phyloP scores from a whole-genome alignment of 495 filamentous ascomycete species.

The Aspergillus saccharolyticus region DNA sequence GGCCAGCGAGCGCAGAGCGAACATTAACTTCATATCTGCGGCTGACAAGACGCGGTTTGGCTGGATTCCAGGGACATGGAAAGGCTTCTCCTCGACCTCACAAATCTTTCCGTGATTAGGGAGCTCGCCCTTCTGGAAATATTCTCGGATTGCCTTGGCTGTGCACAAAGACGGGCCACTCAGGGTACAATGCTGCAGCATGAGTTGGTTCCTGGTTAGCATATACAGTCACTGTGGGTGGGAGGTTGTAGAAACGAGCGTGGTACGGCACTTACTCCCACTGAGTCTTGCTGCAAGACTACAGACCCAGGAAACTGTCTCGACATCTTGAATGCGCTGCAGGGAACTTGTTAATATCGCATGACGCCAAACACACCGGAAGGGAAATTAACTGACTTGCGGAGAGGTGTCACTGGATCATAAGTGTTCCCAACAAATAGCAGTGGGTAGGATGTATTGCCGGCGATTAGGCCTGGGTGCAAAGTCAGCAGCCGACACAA shows the following conservation, averaged over 20 bases:
- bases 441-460: not conserved
- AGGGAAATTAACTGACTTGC: not conserved
- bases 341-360: not conserved
- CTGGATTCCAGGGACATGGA: conserved; percentile 3
- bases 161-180: conserved; percentile 46
- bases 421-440: not conserved
- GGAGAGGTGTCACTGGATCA: not conserved
- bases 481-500: not conserved
- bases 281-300: not conserved
- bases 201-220: not conserved
- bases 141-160: conserved; percentile 36
- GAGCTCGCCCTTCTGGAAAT: conserved; percentile 45
- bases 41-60: not conserved
- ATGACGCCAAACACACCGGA: not conserved
- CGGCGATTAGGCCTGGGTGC: not conserved
- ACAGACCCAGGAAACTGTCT: not conserved
- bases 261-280: not conserved
- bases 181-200: conserved; percentile 41
- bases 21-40: not conserved
- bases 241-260: no score
- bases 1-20: not conserved
- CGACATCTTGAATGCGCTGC: not conserved
- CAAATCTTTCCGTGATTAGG: conserved; percentile 41
- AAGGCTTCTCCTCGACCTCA: conserved; percentile 30
- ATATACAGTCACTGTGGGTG: not conserved